phyloP scores from a whole-genome alignment of 2,329 filamentous ascomycete genomes.

The Clonostachys solani region DNA sequence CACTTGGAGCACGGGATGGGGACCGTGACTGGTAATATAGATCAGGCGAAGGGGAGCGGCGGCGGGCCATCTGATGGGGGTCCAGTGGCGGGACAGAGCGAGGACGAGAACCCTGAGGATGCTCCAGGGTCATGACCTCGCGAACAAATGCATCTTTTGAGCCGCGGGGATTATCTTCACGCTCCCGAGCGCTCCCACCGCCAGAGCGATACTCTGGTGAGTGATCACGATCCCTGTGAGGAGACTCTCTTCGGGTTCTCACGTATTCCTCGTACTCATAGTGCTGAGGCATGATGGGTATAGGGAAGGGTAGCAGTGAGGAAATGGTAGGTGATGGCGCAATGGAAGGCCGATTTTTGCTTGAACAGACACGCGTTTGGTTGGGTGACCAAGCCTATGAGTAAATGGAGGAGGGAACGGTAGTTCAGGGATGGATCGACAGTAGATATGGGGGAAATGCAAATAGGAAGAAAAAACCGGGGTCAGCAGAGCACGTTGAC shows the following conservation, averaged over 20 bases:
- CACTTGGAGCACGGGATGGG: slow-evolving; percentile 2
- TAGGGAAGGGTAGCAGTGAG: not conserved
- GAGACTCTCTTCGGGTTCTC: not conserved
- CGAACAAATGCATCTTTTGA: slow-evolving; percentile 16
- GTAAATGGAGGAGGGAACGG: too few species aligned
- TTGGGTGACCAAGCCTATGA: too few species aligned
- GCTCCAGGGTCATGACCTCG: slow-evolving; percentile 20
- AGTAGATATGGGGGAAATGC: too few species aligned
- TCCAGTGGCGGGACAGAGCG: slow-evolving; percentile 24
- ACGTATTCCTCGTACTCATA: slow-evolving; percentile 21
- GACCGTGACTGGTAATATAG: slow-evolving; percentile 4
- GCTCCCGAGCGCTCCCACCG: slow-evolving; percentile 1
- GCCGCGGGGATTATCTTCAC: slow-evolving; percentile 8
- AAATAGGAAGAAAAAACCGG: too few species aligned
- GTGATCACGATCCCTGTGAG: slow-evolving; percentile 6
- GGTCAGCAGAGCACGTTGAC: too few species aligned
- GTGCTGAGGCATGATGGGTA: slow-evolving; percentile 1
- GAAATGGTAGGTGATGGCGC: not conserved
- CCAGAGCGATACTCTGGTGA: slow-evolving; percentile 14
- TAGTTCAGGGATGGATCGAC: too few species aligned
- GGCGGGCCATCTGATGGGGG: slow-evolving; percentile 15
- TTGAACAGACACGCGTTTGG: too few species aligned
- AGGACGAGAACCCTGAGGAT: slow-evolving; percentile 15
- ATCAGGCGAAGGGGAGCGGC: slow-evolving; percentile 6
- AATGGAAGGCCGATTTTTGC: too few species aligned